A percentile compares a stretch with the other conserved stretches of the same genome.
Evolutionary conservation across 768 basidiomycete species (phyloP).

Genomic region (Mycena amicta): DNA sequence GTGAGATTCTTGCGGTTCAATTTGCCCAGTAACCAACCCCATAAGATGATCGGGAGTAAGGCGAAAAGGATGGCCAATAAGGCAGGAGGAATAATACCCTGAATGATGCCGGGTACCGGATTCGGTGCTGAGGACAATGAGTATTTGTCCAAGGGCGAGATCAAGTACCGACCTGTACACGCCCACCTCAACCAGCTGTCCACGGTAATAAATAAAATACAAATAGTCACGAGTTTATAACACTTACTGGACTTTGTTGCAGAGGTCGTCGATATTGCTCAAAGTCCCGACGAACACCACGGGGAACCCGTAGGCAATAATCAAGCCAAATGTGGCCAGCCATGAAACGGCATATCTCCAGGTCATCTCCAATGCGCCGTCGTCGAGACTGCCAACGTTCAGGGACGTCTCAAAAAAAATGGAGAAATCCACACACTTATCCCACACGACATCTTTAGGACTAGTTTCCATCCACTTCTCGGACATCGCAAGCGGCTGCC

Average conservation of each 20-base stretch:
- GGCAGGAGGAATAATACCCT: constrained; percentile 67
- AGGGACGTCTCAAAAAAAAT: neutral
- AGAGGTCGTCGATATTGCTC: constrained; percentile 60
- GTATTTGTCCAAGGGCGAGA: neutral
- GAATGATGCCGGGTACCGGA: constrained; percentile 53
- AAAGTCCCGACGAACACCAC: constrained; percentile 67
- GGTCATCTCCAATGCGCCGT: constrained; percentile 53
- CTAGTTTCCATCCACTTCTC: constrained; percentile 63
- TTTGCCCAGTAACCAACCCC: constrained; percentile 40
- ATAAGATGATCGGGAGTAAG: constrained; percentile 58
- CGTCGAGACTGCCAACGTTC: constrained; percentile 37
- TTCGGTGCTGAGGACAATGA: constrained; percentile 34
- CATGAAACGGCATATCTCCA: constrained; percentile 58
- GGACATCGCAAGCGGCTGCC: constrained; percentile 57
- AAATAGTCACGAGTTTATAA: neutral
- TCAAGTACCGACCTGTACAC: constrained; percentile 34
- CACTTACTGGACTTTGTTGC: constrained; percentile 46
- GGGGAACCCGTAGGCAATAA: constrained; percentile 67
- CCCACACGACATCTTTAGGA: constrained; percentile 60
- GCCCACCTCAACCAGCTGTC: constrained; percentile 65
- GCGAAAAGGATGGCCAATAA: constrained; percentile 65
- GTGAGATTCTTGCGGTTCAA: constrained; percentile 6
- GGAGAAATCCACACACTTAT: constrained; percentile 30
- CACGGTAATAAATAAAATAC: neutral
- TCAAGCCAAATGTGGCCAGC: constrained; percentile 58